Evolutionary conservation across 2,329 filamentous ascomycete species (phyloP), one percentile per base, ranked within the genome.

Genomic region (Erysiphe neolycopersici): DNA sequence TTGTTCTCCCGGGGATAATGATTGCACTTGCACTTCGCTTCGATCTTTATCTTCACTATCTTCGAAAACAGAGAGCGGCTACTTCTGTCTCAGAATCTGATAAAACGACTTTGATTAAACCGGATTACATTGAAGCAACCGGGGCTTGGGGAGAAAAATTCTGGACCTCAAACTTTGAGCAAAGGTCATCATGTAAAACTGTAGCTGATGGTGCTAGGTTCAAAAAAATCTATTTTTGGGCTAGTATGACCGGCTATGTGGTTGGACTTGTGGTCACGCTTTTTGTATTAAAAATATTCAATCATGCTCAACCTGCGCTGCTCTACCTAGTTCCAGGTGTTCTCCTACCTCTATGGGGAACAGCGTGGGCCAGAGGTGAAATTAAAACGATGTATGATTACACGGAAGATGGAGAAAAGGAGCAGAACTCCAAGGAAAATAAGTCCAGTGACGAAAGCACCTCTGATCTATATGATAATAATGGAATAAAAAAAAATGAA

Each of bases 261-360:
- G 41, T 76, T 3, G 85, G 83, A 0, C 80, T 95, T 73, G 48
- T 83, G 2, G 64, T 67, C 2, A 94, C 87, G 0, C 60, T 94
- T 16, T 62, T 68, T 0, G 79, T 84, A 52, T 78, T 95, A 61
- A 66, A 84, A 42, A 61, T 82, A 10, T 89, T 74, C 54, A 68
- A 77, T 40, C 82, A 82, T 48, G 82, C 81, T 2, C 87, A 98
- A 56, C 87, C 87, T 0, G 87, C 89, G 8, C 66, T 98, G 30
- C 63, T 98, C 13, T 95, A 95, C 56, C 71, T 98, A 6, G 89
- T 95, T 0, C 87, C 87, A 0, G 77, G 80, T 0, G 82, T 95
- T 0, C 62, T 94, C 5, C 65, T 69, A 1, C 69, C 76, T 1
- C 56, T 89, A 1, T 91, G 82, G 78, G 59, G 73, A 3, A 89